Evolutionary conservation across 1,284 basidiomycete species (phyloP), one percentile per base, ranked within the genome.

Genomic region (Vanrija humicola): DNA sequence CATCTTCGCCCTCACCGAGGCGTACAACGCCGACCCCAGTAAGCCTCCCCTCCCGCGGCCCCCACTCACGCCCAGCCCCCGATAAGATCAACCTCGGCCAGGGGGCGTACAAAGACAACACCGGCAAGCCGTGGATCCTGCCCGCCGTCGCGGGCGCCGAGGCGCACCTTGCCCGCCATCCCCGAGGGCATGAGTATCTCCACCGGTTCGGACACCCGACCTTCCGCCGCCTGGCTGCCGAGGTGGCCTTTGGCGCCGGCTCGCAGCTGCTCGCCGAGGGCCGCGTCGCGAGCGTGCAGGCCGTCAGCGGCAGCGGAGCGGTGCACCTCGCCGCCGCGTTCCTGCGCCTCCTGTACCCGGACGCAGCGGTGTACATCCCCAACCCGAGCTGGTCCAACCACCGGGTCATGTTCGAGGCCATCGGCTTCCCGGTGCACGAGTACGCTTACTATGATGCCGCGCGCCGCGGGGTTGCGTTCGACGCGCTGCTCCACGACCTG

Each of bases 351-450:
- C 94, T 90, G 77, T 97, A 95, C 77, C 83, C 82, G 44, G 77
- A 81, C 48, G 85, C 85, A 65, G 82, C 82, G 64, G 79, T 95
- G 59, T 91, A 86, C 75, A 72, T 97, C 66, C 90, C 88, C 70
- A 85, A 92, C 73, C 93, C 93, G 38, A 96, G 94, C 28, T 98
- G 94, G 94, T 92, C 86, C 56, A 97, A 92, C 79, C 93, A 98
- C 79, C 84, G 87, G 67, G 85, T 89, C 38, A 91, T 98, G 73
- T 87, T 96, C 78, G 83, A 81, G 67, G 88, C 89, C 64, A 87
- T 89, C 44, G 89, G 87, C 40, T 86, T 95, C 66, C 82, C 84
- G 49, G 87, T 89, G 16, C 76, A 86, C 43, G 84, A 87, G 51
- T 96, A 96, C 77, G 83, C 88, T 12, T 97, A 97, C 78, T 97